Evolutionary conservation across 2,329 filamentous ascomycete genomes (phyloP).

Genomic region (Escovopsis sp.): DNA sequence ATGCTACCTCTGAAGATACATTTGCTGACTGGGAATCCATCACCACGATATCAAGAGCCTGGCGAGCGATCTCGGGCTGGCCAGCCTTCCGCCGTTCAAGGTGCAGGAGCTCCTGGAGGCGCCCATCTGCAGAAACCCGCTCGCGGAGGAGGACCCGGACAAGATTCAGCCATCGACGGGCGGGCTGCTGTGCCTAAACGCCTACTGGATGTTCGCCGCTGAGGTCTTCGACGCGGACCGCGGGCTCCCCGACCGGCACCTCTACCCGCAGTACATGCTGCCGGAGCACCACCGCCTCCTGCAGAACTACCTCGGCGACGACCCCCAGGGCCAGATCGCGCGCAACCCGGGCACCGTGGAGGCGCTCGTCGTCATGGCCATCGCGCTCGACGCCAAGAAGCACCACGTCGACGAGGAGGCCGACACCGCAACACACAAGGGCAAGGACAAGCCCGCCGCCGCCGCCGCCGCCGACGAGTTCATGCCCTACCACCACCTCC

Average conservation of each 20-base stretch:
- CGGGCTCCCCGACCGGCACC: slow-evolving; percentile 35
- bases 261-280: slow-evolving; percentile 47
- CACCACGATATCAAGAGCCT: slow-evolving; percentile 17
- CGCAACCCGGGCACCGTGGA: slow-evolving; percentile 42
- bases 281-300: slow-evolving; percentile 44
- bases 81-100: slow-evolving; percentile 28
- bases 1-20: too few relatives aligned
- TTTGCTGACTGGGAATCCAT: too few relatives aligned
- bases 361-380: slow-evolving; percentile 42
- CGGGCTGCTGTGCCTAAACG: slow-evolving; percentile 43
- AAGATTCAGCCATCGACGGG: slow-evolving; percentile 44
- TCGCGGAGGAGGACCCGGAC: slow-evolving; percentile 29
- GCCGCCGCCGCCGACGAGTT: slow-evolving; percentile 26
- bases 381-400: slow-evolving; percentile 41
- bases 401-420: slow-evolving; percentile 21
- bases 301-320: slow-evolving; percentile 35
- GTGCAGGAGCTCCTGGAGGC: slow-evolving; percentile 30
- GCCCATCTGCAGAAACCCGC: slow-evolving; percentile 28
- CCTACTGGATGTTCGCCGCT: slow-evolving; percentile 48
- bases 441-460: slow-evolving; percentile 25
- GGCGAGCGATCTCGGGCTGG: slow-evolving; percentile 45
- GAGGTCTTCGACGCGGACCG: slow-evolving; percentile 45
- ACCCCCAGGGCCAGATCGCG: slow-evolving; percentile 33
- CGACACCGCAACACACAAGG: slow-evolving; percentile 23
- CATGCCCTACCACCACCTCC: slow-evolving; percentile 45